Conservation (phyloP, 2,329 filamentous ascomycete genomes). For the Aspergillus sp. region DNA sequence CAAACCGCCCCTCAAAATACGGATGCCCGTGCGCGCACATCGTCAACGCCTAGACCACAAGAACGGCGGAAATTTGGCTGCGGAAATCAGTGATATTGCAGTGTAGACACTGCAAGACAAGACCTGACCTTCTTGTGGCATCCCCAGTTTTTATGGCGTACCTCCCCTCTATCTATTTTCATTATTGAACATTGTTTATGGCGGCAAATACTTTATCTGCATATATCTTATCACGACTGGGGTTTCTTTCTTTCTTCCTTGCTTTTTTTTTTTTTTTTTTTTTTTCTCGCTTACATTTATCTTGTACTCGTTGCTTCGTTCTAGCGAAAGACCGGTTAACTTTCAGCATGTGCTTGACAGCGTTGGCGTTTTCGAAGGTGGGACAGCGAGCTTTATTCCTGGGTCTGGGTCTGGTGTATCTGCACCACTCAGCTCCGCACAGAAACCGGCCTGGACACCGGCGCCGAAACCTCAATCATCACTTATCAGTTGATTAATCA, state of each 20-base stretch:
- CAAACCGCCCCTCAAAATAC: neutral
- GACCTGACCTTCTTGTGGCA: neutral
- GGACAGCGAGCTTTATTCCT: neutral
- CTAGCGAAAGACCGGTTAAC: neutral
- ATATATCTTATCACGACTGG: neutral
- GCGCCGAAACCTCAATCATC: too few relatives aligned
- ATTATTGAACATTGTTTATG: neutral
- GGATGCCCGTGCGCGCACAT: neutral
- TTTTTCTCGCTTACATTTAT: neutral
- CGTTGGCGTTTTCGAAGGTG: neutral
- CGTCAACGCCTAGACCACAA: neutral
- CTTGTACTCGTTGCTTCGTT: neutral
- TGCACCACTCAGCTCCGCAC: too few relatives aligned
- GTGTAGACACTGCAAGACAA: neutral
- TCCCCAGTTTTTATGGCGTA: neutral
- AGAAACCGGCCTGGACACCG: too few relatives aligned
- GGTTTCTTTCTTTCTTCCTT: too few relatives aligned
- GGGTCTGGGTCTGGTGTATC: too few relatives aligned
- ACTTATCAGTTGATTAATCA: too few relatives aligned
- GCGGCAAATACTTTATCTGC: neutral
- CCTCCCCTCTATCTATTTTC: neutral
- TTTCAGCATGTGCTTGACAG: neutral
- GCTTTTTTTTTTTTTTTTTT: neutral
- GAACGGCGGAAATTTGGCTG: neutral
- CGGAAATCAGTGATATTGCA: neutral